Evolutionary conservation across 768 basidiomycete genomes (phyloP).

Genomic region (Leucocoprinus birnbaumii): DNA sequence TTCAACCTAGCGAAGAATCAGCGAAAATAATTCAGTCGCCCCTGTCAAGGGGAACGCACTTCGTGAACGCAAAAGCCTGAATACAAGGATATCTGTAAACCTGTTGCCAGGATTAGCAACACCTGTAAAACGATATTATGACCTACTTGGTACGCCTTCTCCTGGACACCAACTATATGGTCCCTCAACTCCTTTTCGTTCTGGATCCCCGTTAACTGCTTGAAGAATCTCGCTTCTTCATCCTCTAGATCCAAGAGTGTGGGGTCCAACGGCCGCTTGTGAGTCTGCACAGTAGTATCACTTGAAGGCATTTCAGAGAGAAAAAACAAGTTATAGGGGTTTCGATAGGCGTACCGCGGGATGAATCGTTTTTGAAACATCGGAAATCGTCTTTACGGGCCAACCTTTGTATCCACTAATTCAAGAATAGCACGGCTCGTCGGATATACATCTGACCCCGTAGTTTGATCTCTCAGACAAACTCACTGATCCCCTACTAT

Average conservation of each 20-base stretch:
- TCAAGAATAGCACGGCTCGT: no score
- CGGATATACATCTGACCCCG: no score
- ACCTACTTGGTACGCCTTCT: conserved; percentile 27
- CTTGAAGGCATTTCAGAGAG: no score
- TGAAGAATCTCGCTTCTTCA: conserved; percentile 30
- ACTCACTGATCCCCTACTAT: no score
- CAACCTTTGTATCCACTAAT: no score
- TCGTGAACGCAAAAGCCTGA: neutral
- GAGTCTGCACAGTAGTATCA: no score
- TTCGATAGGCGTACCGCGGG: no score
- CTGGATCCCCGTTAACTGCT: conserved; percentile 30
- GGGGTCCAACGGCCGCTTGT: neutral
- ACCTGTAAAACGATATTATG: neutral
- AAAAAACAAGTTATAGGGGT: no score
- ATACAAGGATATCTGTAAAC: conserved; percentile 37
- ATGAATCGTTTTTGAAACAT: no score
- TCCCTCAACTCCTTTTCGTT: conserved; percentile 34
- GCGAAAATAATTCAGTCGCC: neutral
- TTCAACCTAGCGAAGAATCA: conserved; percentile 20
- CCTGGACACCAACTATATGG: conserved; percentile 36
- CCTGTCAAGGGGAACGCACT: neutral
- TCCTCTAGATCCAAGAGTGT: conserved; percentile 13
- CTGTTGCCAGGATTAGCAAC: conserved; percentile 24
- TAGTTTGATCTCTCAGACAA: no score
- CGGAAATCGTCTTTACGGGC: no score